phyloP scores from a whole-genome alignment of 108 stramenopile species.

The Bacterosira constricta region DNA sequence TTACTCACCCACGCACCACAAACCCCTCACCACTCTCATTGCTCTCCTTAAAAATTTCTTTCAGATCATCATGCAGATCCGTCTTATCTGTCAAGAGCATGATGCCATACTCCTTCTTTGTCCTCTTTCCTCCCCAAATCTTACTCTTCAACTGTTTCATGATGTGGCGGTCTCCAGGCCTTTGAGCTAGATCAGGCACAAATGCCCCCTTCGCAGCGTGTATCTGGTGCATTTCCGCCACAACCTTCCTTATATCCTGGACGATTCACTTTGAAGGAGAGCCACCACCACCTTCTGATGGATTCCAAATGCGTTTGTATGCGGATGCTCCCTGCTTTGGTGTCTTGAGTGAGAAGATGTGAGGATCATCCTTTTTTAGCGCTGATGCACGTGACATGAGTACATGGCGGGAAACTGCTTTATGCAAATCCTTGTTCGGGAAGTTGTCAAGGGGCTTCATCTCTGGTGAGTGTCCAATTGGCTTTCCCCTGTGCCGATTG shows the following conservation, averaged over 20 bases:
- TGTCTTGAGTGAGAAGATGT: slow-evolving; percentile 9
- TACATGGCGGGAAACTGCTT: not conserved
- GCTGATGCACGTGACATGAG: not conserved
- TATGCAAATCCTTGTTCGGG: slow-evolving; percentile 13
- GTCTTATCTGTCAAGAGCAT: no score
- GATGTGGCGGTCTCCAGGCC: not conserved
- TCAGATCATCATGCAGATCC: no score
- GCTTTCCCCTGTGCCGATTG: not conserved
- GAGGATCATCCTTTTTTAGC: not conserved
- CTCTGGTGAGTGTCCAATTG: slow-evolving; percentile 18
- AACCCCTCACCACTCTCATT: no score
- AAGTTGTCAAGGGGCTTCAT: slow-evolving; percentile 13
- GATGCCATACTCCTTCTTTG: not conserved
- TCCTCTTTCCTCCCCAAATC: not conserved
- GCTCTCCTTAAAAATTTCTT: no score
- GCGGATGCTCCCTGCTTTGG: slow-evolving; percentile 1
- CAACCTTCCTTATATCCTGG: slow-evolving; percentile 14
- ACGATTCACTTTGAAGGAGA: slow-evolving; percentile 7
- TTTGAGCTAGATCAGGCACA: slow-evolving; percentile 8
- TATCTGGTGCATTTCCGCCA: not conserved
- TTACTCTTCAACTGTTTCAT: not conserved
- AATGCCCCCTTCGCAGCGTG: slow-evolving; percentile 5
- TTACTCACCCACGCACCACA: no score
- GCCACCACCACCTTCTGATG: not conserved
- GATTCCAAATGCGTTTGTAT: slow-evolving; percentile 5